A percentile compares a stretch with the other conserved stretches of the same genome.
phyloP scores from a whole-genome alignment of 805 yeast genomes.

The Spathaspora gorwiae region DNA sequence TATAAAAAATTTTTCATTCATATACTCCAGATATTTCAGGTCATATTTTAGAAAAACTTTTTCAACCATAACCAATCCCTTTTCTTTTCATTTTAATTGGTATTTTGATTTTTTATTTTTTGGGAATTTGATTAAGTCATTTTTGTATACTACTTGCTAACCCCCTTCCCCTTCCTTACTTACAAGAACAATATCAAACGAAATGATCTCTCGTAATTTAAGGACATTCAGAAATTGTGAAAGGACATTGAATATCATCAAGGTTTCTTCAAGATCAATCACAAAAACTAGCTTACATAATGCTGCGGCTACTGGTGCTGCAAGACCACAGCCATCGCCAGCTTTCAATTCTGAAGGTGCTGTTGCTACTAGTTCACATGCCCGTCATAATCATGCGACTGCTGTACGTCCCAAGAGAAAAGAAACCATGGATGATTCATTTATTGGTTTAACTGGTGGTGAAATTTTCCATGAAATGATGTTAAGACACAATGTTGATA shows the following conservation, averaged over 20 bases:
- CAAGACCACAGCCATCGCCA: constrained; percentile 47
- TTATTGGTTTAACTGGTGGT: constrained; percentile 97
- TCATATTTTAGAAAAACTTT: too few species aligned
- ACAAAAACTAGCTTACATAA: constrained; percentile 26
- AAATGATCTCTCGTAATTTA: constrained; percentile 18
- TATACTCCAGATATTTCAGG: too few species aligned
- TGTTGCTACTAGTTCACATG: constrained; percentile 11
- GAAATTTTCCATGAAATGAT: constrained; percentile 98
- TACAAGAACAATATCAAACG: constrained; percentile 5
- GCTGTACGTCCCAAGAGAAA: constrained; percentile 5
- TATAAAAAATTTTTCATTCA: too few species aligned
- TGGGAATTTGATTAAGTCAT: too few species aligned
- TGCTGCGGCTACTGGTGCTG: constrained; percentile 13
- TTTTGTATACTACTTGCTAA: too few species aligned
- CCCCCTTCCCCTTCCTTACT: background rate
- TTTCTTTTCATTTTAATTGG: too few species aligned
- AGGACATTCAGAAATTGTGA: constrained; percentile 8
- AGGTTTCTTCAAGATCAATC: constrained; percentile 18
- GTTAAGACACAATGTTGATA: constrained; percentile 92
- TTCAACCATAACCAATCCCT: too few species aligned
- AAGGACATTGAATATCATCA: background rate
- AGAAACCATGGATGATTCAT: constrained; percentile 66
- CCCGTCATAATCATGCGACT: background rate
- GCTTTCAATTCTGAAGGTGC: constrained; percentile 36
- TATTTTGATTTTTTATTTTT: too few species aligned